Percentiles rank a stretch among this genome's conserved stretches.
phyloP scores from a whole-genome alignment of 2,329 filamentous ascomycete genomes.

The Phoma sp. region DNA sequence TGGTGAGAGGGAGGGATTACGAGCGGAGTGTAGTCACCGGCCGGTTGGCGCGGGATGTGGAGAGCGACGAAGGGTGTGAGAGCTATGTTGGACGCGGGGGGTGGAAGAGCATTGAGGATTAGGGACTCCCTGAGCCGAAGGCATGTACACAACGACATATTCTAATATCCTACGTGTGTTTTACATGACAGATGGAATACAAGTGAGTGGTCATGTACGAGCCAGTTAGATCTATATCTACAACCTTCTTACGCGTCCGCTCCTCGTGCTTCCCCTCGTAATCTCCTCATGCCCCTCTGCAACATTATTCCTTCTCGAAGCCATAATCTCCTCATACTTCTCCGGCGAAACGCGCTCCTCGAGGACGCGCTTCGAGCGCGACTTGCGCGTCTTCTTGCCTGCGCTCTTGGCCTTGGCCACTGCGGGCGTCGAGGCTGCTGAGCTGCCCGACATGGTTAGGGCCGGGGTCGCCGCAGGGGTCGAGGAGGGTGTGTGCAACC shows the following conservation, averaged over 20 bases:
- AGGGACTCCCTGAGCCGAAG: too few relatives aligned
- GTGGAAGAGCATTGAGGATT: conserved; percentile 61
- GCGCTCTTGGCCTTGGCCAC: neutral
- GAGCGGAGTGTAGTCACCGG: conserved; percentile 73
- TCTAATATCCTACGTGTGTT: neutral
- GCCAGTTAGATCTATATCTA: neutral
- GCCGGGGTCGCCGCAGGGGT: neutral
- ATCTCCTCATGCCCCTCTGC: neutral
- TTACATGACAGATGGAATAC: neutral
- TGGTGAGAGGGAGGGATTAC: conserved; percentile 64
- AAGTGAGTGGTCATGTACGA: neutral
- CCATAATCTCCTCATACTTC: neutral
- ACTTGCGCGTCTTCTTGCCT: conserved; percentile 1
- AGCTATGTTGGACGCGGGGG: conserved; percentile 64
- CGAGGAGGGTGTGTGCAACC: neutral
- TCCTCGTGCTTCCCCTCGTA: neutral
- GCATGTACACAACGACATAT: neutral
- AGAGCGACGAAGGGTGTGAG: conserved; percentile 65
- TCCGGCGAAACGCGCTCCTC: conserved; percentile 6
- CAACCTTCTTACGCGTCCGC: neutral
- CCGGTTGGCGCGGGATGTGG: conserved; percentile 62
- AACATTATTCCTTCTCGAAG: neutral
- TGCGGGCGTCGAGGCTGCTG: conserved; percentile 1
- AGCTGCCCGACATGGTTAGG: neutral
- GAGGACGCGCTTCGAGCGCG: conserved; percentile 1